Evolutionary conservation across 768 basidiomycete genomes (phyloP).

Genomic region (Chalciporus chontae): DNA sequence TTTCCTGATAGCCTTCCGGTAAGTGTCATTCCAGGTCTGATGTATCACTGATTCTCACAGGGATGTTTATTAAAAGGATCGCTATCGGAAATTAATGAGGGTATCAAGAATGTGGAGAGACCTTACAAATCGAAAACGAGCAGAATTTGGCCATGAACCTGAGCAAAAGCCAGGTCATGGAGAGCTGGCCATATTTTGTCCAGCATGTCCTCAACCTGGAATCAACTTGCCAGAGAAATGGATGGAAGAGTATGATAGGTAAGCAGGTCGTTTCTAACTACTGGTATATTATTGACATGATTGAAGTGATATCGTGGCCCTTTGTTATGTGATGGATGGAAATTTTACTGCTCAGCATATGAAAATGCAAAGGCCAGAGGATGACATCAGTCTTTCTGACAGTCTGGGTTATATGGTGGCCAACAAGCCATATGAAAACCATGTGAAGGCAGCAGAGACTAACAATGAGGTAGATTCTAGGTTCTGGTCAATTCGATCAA

Average conservation of each 20-base stretch:
- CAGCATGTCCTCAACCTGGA: constrained; percentile 25
- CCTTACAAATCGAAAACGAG: too few relatives aligned
- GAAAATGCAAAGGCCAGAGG: constrained; percentile 18
- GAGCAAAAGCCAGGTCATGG: background rate
- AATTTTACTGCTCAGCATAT: too few relatives aligned
- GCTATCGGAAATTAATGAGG: too few relatives aligned
- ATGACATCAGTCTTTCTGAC: constrained; percentile 25
- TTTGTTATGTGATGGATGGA: background rate
- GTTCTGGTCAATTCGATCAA: background rate
- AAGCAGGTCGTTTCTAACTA: background rate
- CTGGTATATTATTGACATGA: background rate
- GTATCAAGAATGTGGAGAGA: too few relatives aligned
- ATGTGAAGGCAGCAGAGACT: constrained; percentile 10
- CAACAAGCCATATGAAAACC: constrained; percentile 14
- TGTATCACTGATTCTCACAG: too few relatives aligned
- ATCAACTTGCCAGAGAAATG: constrained; percentile 26
- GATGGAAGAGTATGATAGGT: constrained; percentile 8
- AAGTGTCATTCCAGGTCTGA: too few relatives aligned
- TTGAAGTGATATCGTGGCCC: constrained; percentile 1
- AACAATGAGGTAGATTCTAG: constrained; percentile 1
- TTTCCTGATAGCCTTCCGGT: too few relatives aligned
- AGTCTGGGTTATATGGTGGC: constrained; percentile 29
- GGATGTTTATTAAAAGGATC: too few relatives aligned
- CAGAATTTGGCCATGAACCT: too few relatives aligned
- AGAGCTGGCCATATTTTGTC: background rate